Evolutionary conservation across 208 protist genomes (phyloP), one percentile per base, ranked within the genome.

Genomic region (Spongospora subterranea): DNA sequence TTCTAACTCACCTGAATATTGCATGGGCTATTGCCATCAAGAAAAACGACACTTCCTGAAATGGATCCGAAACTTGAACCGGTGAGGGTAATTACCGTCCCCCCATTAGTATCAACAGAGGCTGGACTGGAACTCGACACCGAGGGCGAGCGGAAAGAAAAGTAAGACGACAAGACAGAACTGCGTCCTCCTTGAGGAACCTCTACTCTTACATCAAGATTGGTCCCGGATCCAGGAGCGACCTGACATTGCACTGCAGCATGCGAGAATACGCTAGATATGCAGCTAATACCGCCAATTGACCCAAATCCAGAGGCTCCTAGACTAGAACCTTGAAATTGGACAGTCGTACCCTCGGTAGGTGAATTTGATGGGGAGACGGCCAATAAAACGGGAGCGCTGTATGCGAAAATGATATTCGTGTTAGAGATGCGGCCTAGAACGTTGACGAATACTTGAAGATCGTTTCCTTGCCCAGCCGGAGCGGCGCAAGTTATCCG

Each of bases 21-120:
- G n/a, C 71, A 82, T 35, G n/a, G 35, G 17, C 17, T n/a, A 20
- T n/a, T 13, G 17, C 17, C 6, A 13, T n/a, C n/a, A n/a, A 43
- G 17, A n/a, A 82, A 82, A 6, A 17, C 17, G n/a, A 82, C 71
- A 35, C 17, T 82, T 35, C 71, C 71, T 35, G 71, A 20, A 6
- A 35, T 20, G 71, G n/a, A 45, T 20, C 71, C 71, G 40, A 82
- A 82, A 43, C 71, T 82, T 13, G 71, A 82, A 20, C 71, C 71
- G 71, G 13, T 20, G 6, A 82, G 6, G 17, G 71, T 82, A 6
- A 82, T 6, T 20, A 82, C n/a, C 17, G 17, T 13, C 6, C 35
- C 71, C 17, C 71, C 40, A 20, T 43, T n/a, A 13, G 71, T 82
- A 35, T 35, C n/a, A 43, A 82, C 35, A 6, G 71, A 35, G 6